phyloP scores from a whole-genome alignment of 257 asterid genomes.

The Linderniella brevidens region DNA sequence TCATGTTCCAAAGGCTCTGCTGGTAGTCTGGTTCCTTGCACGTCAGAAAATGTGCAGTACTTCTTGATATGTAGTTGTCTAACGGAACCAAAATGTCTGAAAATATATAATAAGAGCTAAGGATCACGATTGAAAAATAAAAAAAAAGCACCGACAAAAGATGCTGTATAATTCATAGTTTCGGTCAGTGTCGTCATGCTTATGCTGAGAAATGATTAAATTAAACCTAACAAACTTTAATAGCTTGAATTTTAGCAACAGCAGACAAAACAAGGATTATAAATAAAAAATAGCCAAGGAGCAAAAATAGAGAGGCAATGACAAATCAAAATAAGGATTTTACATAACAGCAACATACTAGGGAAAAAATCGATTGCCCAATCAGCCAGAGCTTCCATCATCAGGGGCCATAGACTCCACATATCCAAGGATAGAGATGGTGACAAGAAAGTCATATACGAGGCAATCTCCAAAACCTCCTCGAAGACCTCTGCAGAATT shows the following conservation, averaged over 20 bases:
- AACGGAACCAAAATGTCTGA: conserved; percentile 90
- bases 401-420: conserved; percentile 98
- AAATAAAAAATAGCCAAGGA: no score
- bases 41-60: conserved; percentile 71
- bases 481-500: conserved; percentile 85
- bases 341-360: conserved; percentile 36
- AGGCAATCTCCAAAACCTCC: conserved; percentile 95
- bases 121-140: no score
- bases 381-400: conserved; percentile 89
- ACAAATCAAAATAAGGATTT: no score
- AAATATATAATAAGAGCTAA: neutral
- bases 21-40: conserved; percentile 98
- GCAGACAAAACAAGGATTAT: no score
- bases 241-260: no score
- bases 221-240: no score
- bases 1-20: conserved; percentile 94
- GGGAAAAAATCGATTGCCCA: conserved; percentile 99
- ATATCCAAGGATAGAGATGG: conserved; percentile 87
- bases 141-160: no score
- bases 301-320: no score
- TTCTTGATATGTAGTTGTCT: conserved; percentile 88
- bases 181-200: no score
- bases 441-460: conserved; percentile 91
- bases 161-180: no score
- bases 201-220: no score